Base-by-base conservation (phyloP, 2,329 filamentous ascomycete genomes). In the Blastomyces parvus region DNA sequence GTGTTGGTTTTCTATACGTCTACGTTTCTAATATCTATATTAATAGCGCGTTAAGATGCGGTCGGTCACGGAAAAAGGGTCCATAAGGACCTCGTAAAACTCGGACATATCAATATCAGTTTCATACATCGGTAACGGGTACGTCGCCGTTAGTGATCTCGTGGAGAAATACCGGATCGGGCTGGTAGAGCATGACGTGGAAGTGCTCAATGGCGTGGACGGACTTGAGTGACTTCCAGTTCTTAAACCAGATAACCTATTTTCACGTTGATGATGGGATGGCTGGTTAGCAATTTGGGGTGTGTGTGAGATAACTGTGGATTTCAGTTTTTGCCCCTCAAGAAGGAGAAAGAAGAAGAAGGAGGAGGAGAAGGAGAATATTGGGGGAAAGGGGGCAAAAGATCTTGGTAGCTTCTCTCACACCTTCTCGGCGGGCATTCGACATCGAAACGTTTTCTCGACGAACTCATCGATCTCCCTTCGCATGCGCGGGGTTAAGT, bases 121-220 rank as follows among this genome's bases (percentile, higher is more conserved):
- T 33, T 40, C 33, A 22, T 33, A 46, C 25, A 7, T 44, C 25
- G 17, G 13, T 30, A 71, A 89, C 80, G 1, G 90, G 86, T 55
- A 88, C 79, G 77, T 96, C 91, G 14, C 86, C 88, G 46, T 84
- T 79, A 6, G 91, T 96, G 65, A 96, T 82, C 62, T 85, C 78
- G 60, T 79, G 78, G 56, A 96, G 76, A 68, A 95, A 90, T 3
- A 79, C 81, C 48, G 81, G 79, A 69, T 93, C 86, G 0, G 91
- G 87, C 68, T 90, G 82, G 73, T 87, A 89, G 62, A 97, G 79
- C 50, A 85, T 71, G 25, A 85, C 76, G 74, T 85, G 83, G 14
- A 85, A 76, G 75, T 85, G 83, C 68, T 85, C 83, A 52, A 85
- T 71, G 0, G 81, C 81, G 63, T 83, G 76, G 48, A 87, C 83